Percentiles rank a stretch among this genome's conserved stretches.
phyloP scores from a whole-genome alignment of 1,139 yeast genomes.

The Candida tunisiensis region DNA sequence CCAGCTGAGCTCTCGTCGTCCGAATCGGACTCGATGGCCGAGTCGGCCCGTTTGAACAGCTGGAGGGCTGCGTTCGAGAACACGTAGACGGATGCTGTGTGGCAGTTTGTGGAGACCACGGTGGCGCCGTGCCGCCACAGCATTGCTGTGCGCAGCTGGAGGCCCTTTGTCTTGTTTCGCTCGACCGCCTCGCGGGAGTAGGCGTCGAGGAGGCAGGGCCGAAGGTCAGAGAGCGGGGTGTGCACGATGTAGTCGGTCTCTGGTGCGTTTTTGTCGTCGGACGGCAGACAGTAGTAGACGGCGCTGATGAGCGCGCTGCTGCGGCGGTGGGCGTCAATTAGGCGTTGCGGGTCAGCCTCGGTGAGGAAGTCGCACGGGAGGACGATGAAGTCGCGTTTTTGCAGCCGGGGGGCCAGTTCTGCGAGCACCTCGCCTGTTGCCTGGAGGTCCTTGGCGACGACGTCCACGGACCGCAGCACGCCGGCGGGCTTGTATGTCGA shows the following conservation, averaged over 20 bases:
- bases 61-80: constrained; percentile 41
- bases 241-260: constrained; percentile 37
- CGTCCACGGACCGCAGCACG: background rate
- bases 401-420: constrained; percentile 27
- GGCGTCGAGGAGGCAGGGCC: constrained; percentile 46
- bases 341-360: constrained; percentile 76
- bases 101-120: constrained; percentile 54
- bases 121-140: constrained; percentile 77
- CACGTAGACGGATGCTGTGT: constrained; percentile 69
- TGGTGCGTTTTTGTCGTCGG: constrained; percentile 62
- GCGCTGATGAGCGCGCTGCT: constrained; percentile 47
- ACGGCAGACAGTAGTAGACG: constrained; percentile 53
- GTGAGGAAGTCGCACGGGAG: constrained; percentile 91
- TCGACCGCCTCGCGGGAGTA: constrained; percentile 51
- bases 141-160: constrained; percentile 71
- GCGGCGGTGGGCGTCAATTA: constrained; percentile 71
- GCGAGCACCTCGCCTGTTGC: constrained; percentile 45
- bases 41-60: constrained; percentile 19
- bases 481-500: background rate
- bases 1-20: constrained; percentile 4
- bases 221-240: constrained; percentile 21
- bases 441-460: background rate
- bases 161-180: constrained; percentile 47
- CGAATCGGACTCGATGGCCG: constrained; percentile 5
- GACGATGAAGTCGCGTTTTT: constrained; percentile 44